These are phyloP conservation scores for Mangifera indica DNA, from an alignment of 345 rosid genomes.

Conservation along the genomic window DNA sequence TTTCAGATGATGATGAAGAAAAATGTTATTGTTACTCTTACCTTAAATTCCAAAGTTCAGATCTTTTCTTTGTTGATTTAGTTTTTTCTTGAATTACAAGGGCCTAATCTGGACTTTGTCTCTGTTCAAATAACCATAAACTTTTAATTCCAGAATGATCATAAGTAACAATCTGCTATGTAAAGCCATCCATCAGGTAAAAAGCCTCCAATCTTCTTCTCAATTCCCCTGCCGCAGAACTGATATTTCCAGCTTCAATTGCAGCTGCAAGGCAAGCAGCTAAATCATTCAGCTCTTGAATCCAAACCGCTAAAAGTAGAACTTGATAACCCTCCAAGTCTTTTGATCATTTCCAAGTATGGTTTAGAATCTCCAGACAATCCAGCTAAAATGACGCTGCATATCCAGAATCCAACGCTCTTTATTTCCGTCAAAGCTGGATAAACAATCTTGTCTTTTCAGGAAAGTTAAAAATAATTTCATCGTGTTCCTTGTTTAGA, in stretches of 20 bases:
- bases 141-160: too few species aligned
- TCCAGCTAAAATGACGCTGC: slow-evolving; percentile 38
- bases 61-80: too few species aligned
- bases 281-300: slow-evolving; percentile 45
- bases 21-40: slow-evolving; percentile 11
- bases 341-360: slow-evolving; percentile 38
- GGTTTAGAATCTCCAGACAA: slow-evolving; percentile 42
- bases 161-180: too few species aligned
- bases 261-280: slow-evolving; percentile 39
- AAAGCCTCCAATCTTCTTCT: slow-evolving; percentile 34
- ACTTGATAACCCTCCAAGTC: slow-evolving; percentile 19
- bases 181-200: slow-evolving; percentile 39
- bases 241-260: slow-evolving; percentile 21
- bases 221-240: slow-evolving; percentile 42
- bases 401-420: slow-evolving; percentile 43
- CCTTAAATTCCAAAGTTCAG: slow-evolving; percentile 1
- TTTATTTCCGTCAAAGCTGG: slow-evolving; percentile 47
- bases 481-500: slow-evolving; percentile 15
- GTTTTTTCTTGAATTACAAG: too few species aligned
- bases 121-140: too few species aligned
- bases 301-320: slow-evolving; percentile 32
- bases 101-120: too few species aligned
- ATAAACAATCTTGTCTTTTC: slow-evolving; percentile 35
- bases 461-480: slow-evolving; percentile 13
- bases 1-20: slow-evolving; percentile 5